phyloP scores from a whole-genome alignment of 345 rosid genomes.

The Psidium friedrichsthalianum region DNA sequence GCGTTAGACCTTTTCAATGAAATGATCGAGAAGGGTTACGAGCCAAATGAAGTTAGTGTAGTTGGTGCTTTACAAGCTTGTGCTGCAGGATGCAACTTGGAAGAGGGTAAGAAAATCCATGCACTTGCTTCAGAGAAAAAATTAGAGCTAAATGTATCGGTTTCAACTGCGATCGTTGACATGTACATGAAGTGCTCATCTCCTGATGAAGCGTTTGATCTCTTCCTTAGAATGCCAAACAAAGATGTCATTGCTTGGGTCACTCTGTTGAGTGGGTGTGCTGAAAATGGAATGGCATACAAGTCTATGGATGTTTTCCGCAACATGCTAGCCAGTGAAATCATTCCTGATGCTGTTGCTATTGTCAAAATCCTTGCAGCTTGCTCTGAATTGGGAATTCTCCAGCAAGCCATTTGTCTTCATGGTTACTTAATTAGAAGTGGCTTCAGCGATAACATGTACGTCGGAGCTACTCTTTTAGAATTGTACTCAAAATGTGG shows the following conservation, averaged over 20 bases:
- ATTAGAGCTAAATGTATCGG: constrained; percentile 19
- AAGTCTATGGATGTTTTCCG: constrained; percentile 25
- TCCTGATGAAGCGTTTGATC: constrained; percentile 30
- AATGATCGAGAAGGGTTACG: constrained; percentile 24
- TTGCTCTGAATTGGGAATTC: constrained; percentile 37
- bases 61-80: constrained; percentile 40
- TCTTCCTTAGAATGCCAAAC: constrained; percentile 29
- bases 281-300: constrained; percentile 34
- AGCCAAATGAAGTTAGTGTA: constrained; percentile 28
- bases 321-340: constrained; percentile 21
- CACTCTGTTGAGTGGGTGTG: constrained; percentile 42
- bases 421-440: constrained; percentile 31
- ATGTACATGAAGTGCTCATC: constrained; percentile 54
- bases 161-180: constrained; percentile 40
- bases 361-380: constrained; percentile 47
- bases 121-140: constrained; percentile 24
- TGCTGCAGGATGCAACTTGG: constrained; percentile 25
- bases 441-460: constrained; percentile 29
- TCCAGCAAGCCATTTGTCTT: constrained; percentile 39
- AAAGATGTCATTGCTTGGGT: constrained; percentile 58
- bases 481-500: constrained; percentile 56
- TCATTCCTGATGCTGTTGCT: constrained; percentile 42
- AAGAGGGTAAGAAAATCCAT: constrained; percentile 35
- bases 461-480: constrained; percentile 35
- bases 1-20: constrained; percentile 27